Evolutionary conservation across 345 rosid genomes (phyloP).

Genomic region (Populus simonii): DNA sequence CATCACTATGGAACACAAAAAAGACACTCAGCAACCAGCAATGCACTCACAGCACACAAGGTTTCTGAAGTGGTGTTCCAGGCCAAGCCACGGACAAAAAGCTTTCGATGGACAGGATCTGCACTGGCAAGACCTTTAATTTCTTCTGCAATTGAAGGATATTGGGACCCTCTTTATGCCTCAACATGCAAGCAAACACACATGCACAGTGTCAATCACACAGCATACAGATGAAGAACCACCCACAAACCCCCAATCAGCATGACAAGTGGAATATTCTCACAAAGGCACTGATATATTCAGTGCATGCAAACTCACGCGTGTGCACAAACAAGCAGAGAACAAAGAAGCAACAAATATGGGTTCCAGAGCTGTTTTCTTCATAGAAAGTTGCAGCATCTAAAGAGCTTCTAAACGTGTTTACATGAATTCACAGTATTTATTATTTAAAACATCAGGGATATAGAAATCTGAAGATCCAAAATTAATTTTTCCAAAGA

Average conservation of each 20-base stretch:
- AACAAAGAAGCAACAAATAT: neutral
- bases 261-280: constrained; percentile 20
- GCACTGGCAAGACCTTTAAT: constrained; percentile 65
- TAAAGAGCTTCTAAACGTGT: too few relatives aligned
- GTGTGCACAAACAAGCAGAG: neutral
- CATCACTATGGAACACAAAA: constrained; percentile 28
- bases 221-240: constrained; percentile 40
- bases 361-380: neutral
- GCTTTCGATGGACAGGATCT: constrained; percentile 76
- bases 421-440: neutral
- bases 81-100: constrained; percentile 82
- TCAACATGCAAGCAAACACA: constrained; percentile 70
- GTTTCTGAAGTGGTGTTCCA: constrained; percentile 75
- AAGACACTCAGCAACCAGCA: constrained; percentile 49
- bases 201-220: constrained; percentile 64
- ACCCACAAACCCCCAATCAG: constrained; percentile 8
- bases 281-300: neutral
- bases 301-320: neutral
- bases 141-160: constrained; percentile 77
- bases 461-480: neutral
- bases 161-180: constrained; percentile 68
- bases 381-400: neutral
- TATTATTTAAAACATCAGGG: neutral
- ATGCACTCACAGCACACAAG: constrained; percentile 82
- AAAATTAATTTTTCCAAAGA: too few relatives aligned